Conservation (phyloP, 2,329 filamentous ascomycete species). For the Conoideocrella luteorostrata region DNA sequence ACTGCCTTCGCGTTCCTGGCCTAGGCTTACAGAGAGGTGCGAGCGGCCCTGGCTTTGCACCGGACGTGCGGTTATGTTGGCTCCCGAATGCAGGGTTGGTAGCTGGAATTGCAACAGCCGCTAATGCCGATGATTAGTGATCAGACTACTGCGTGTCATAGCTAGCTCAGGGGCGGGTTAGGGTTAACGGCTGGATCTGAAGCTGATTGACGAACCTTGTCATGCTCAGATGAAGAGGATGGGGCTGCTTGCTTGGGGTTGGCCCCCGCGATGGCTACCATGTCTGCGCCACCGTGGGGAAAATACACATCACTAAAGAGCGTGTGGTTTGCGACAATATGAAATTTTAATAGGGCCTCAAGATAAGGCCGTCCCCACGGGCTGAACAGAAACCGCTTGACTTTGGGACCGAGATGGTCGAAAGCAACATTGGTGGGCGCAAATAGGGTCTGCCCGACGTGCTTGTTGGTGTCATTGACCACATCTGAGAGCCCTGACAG, state of each 20-base stretch:
- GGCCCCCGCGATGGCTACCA: background rate
- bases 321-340: conserved; percentile 2
- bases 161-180: background rate
- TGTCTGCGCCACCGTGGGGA: background rate
- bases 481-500: background rate
- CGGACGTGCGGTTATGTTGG: background rate
- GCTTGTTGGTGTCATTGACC: background rate
- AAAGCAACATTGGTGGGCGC: background rate
- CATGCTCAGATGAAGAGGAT: background rate
- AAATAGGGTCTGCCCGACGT: background rate
- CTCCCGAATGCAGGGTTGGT: background rate
- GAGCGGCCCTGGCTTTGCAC: background rate
- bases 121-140: background rate
- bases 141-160: background rate
- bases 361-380: conserved; percentile 1
- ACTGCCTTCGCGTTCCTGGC: background rate
- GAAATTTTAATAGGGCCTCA: conserved; percentile 2
- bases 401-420: background rate
- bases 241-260: background rate
- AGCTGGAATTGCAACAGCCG: background rate
- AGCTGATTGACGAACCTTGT: background rate
- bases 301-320: background rate
- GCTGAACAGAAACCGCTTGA: background rate
- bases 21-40: background rate
- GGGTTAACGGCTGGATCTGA: too few relatives aligned